Base-by-base conservation (phyloP, 495 filamentous ascomycete genomes). In the Cercophora samala region DNA sequence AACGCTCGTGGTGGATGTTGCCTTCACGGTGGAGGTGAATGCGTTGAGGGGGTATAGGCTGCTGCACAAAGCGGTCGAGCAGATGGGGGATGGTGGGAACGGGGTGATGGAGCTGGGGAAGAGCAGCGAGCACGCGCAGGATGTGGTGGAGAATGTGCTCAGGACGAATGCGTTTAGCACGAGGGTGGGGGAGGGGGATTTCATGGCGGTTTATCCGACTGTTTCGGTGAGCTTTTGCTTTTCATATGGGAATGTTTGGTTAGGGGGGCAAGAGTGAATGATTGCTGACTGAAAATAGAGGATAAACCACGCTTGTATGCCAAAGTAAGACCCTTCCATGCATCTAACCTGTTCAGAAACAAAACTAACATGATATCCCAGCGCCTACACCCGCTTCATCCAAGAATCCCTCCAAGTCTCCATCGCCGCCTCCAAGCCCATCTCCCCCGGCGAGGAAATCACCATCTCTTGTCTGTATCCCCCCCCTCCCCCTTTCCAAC, bases 291-390 rank as follows among this genome's bases (percentile, higher is more conserved):
- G 5, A 23, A 8, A 23, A n/a, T 13, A 79, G 78, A 75, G 77
- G 62, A 74, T 80, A 32, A 81, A 80, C 60, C 78, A 81, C 62
- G 78, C 75, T 2, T 79, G 77, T 55, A 76, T 70, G 17, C 78
- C 79, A 61, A 79, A 77, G 78, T 80, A 68, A 74, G 76, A 69
- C 8, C 11, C 11, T 25, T 42, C 19, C 4, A 5, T n/a, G n/a
- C n/a, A n/a, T n/a, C n/a, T n/a, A 13, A 18, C 13, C 8, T 58
- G 1, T 11, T 6, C 42, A 13, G 22, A 26, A 42, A 18, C n/a
- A 2, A 4, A 53, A 29, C 54, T 17, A 24, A 60, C 46, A 29
- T 0, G 0, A 29, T 23, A 21, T 6, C 26, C 15, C 32, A 79
- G 77, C 56, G 74, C 79, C 26, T 80, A 74, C 46, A 77, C 75